Base-by-base conservation (phyloP, 768 basidiomycete genomes). In the Trametes meyenii region DNA sequence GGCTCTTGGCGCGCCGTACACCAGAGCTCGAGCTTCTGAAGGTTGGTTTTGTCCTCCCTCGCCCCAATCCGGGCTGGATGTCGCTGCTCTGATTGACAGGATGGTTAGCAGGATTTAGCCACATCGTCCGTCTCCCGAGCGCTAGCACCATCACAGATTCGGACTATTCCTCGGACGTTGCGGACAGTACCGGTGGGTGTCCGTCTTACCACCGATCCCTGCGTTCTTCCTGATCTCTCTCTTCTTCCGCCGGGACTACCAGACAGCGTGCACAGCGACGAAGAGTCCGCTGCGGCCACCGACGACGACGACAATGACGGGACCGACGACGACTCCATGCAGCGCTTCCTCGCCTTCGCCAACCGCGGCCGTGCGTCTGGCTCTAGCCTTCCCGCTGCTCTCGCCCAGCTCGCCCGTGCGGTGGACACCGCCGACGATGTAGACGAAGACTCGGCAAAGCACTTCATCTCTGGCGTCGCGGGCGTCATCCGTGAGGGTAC, bases 281-380 rank as follows among this genome's bases (percentile, higher is more conserved):
- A 36, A 17, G 19, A 55, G n/a, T 21, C 19, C 29, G 55, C 38
- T 52, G 35, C 19, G 36, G 50, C 14, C 21, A 14, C 6, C 5
- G 45, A 57, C 24, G 56, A 42, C 8, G 56, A 29, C 5, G 51
- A 40, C 7, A 5, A 19, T 11, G 38, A 42, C 24, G n/a, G n/a
- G n/a, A n/a, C n/a, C n/a, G 36, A n/a, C 24, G 48, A 50, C 36
- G 56, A 58, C 14, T 10, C 23, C 13, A 58, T 58, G 39, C 38
- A 24, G 16, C 56, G 56, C n/a, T 50, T 58, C 36, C 48, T 58
- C 8, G 56, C 56, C 2, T 58, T 58, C 24, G 56, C 56, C 4
- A 58, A 58, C 48, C 46, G 56, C 0, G 24, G 38, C 16, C 56
- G 56, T n/a, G 56, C 56, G n/a, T 58, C 56, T 3, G 56, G 56